Evolutionary conservation across 257 asterid genomes (phyloP), one percentile per base, ranked within the genome.

Genomic region (Ilex asprella): DNA sequence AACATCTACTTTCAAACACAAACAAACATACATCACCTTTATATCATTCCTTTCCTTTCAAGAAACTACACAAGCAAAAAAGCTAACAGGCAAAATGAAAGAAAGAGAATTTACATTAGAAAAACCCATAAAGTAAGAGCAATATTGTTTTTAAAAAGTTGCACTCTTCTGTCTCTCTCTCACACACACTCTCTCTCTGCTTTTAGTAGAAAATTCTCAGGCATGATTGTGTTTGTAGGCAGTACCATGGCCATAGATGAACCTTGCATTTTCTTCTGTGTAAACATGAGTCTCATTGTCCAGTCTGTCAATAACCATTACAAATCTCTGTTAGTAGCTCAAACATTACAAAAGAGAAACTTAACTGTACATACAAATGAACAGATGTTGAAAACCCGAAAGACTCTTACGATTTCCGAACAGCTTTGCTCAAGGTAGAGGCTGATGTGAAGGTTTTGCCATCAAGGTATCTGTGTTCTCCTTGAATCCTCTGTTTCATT

Each of bases 371-470:
- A 35, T 35, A 35, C 41, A 35, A 8, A 35, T 35, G 41, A 35
- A 35, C 8, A 35, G 5, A 35, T 35, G 41, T 10, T 47, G 56
- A 5, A 46, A 46, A 46, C 10, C 3, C 12, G 3, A 46, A 7
- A 46, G 15, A 7, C 12, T 16, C 94, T 82, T 62, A 91, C 98
- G 98, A 82, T 70, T 84, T 76, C 30, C 96, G 71, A 58, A 91
- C 96, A 58, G 91, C 91, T 77, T 91, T 88, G 89, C 94, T 84
- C 55, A 91, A 80, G 61, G 91, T 88, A 16, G 98, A 87, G 16
- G 96, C 74, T 1, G 98, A 91, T 59, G 78, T 70, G 77, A 91
- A 86, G 50, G 98, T 86, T 46, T 86, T 79, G 16, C 98, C 98
- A 79, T 91, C 94, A 31, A 91, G 73, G 60, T 84, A 88, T 62